Percentiles rank a stretch among this genome's conserved stretches.
Evolutionary conservation across 768 basidiomycete genomes (phyloP).

Genomic region (Amylocystis lapponica): DNA sequence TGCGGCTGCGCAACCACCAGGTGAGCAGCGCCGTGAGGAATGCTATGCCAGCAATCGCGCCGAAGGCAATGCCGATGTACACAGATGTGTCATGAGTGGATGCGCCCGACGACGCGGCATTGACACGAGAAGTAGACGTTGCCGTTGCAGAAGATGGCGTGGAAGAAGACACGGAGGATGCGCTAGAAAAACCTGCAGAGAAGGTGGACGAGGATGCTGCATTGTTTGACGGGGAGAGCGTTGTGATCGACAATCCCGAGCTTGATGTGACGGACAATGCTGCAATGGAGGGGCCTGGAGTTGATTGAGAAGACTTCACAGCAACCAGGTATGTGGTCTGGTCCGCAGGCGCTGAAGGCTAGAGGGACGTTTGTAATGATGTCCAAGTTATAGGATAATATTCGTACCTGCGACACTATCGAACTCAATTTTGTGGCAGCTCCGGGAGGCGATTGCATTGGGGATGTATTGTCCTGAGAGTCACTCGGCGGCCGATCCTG

Average conservation of each 20-base stretch:
- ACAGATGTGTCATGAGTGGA: slow-evolving; percentile 10
- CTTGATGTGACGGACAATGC: neutral
- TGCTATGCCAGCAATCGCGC: slow-evolving; percentile 13
- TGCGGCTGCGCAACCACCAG: slow-evolving; percentile 22
- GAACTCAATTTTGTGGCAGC: neutral
- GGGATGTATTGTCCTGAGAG: neutral
- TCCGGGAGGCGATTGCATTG: neutral
- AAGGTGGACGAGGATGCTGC: neutral
- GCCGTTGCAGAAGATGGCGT: neutral
- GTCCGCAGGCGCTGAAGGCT: neutral
- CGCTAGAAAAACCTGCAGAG: no score
- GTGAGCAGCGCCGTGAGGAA: slow-evolving; percentile 15
- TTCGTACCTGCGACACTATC: neutral
- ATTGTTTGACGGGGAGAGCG: neutral
- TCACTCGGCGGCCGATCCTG: neutral
- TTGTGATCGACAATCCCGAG: neutral
- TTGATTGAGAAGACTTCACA: neutral
- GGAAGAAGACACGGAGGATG: neutral
- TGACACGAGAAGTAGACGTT: neutral
- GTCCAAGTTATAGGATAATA: neutral
- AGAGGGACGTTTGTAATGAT: neutral
- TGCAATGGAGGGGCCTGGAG: neutral
- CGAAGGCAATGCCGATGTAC: slow-evolving; percentile 21
- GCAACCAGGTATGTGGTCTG: neutral
- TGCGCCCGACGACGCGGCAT: neutral